Base-by-base conservation (phyloP, 192 early-diverging fungal genomes). In the Gigaspora rosea region DNA sequence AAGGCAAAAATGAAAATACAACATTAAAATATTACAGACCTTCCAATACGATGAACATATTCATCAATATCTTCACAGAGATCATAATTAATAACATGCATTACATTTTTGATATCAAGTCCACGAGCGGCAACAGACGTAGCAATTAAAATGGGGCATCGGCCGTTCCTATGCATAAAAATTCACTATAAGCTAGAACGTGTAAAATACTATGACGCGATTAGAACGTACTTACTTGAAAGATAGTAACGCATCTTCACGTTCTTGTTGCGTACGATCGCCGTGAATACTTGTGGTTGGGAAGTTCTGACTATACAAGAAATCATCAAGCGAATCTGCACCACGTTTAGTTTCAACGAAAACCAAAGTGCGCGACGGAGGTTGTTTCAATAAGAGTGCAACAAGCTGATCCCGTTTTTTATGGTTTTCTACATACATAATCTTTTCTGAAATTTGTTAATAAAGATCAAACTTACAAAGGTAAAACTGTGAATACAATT, bases 61-160 rank as follows among this genome's bases (percentile, higher is more conserved):
- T 95, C 95, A 65, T 96, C 94, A 79, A 95, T 93, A 75, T 94
- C 91, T 27, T 81, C 85, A 71, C 90, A 89, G 8, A 96, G 82
- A 75, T 96, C 95, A 72, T 92, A 95, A 82, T 95, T 95, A 75
- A 96, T 90, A 32, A 96, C 94, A 79, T 95, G 93, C 69, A 88
- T 90, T 12, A 96, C 92, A 82, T 95, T 93, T 69, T 92, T 91
- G 72, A 96, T 94, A 79, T 96, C 95, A n/a, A 96, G 82, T 80
- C 95, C 95, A 71, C 95, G 90, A 18, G 94, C 91, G 47, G 95
- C 95, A 6, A 96, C 93, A 51, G 92, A 93, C 20, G 95, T 96
- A n/a, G 94, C 95, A n/a, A 96, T 93, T 57, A 96, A 80, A 65
- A 96, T 86, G 4, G 87, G 87, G 12, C 83, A 82, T 54, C 75